Percentiles rank a stretch among this genome's conserved stretches.
Conservation (phyloP, 1,139 yeast genomes). For the Kodamaea sp. region DNA sequence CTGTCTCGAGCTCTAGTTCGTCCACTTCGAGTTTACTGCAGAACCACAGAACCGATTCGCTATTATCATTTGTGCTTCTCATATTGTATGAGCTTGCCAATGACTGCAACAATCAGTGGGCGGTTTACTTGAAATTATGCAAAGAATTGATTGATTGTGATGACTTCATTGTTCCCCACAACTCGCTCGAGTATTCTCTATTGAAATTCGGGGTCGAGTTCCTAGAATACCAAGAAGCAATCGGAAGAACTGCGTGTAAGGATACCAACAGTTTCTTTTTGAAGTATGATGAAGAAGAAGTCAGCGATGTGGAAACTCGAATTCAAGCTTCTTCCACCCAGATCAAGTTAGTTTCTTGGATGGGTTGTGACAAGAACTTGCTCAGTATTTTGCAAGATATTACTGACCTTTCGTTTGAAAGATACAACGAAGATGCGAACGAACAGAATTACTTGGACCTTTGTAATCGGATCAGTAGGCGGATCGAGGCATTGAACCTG, state of each 20-base stretch:
- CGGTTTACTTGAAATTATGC: constrained; percentile 23
- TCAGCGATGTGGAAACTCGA: constrained; percentile 1
- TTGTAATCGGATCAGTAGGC: constrained; percentile 6
- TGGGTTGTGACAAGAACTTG: constrained; percentile 34
- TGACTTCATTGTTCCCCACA: constrained; percentile 16
- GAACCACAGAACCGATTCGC: constrained; percentile 1
- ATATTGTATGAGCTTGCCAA: constrained; percentile 32
- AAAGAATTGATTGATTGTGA: constrained; percentile 20
- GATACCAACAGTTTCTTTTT: constrained; percentile 27
- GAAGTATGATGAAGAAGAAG: constrained; percentile 15
- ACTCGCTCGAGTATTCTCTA: constrained; percentile 23
- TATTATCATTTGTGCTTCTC: constrained; percentile 22
- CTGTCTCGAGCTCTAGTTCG: not conserved
- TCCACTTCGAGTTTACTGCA: not conserved
- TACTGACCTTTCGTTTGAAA: constrained; percentile 36
- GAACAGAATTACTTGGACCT: constrained; percentile 18
- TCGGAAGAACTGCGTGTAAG: constrained; percentile 37
- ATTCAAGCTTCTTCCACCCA: constrained; percentile 4
- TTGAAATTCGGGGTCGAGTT: constrained; percentile 29
- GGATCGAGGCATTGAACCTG: constrained; percentile 13
- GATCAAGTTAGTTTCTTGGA: constrained; percentile 18
- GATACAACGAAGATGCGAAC: constrained; percentile 14
- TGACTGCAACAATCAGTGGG: constrained; percentile 30
- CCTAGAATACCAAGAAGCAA: constrained; percentile 31
- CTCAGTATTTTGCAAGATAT: constrained; percentile 32